Percentiles rank a stretch among this genome's conserved stretches.
These are phyloP conservation scores for Hyaloscypha variabilis DNA, from an alignment of 495 filamentous ascomycete genomes.

Conservation along the genomic window DNA sequence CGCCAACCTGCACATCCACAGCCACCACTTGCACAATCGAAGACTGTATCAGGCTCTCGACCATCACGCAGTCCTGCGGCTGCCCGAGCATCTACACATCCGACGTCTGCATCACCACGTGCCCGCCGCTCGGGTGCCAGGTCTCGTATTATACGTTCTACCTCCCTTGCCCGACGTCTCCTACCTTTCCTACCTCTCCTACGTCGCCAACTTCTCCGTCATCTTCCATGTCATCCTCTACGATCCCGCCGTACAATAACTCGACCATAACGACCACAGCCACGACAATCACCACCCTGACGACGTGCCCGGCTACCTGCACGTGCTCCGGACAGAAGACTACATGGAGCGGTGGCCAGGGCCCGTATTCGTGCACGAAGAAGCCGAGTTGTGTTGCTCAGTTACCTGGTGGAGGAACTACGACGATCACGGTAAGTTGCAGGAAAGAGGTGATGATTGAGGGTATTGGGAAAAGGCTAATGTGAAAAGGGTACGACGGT, in stretches of 20 bases:
- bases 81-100: constrained; percentile 8
- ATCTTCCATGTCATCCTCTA: background rate
- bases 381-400: constrained; percentile 12
- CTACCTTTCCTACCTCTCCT: background rate
- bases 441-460: no score
- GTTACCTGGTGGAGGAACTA: constrained; percentile 9
- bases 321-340: constrained; percentile 24
- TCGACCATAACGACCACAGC: constrained; percentile 5
- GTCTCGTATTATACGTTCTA: constrained; percentile 1
- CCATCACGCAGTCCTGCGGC: constrained; percentile 17
- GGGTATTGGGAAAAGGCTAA: no score
- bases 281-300: constrained; percentile 15
- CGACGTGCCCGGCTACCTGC: constrained; percentile 6
- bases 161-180: constrained; percentile 5
- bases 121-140: background rate
- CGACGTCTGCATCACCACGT: background rate
- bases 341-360: constrained; percentile 10
- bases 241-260: background rate
- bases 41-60: background rate
- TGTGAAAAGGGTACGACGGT: background rate
- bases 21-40: background rate
- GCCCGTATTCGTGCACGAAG: constrained; percentile 9
- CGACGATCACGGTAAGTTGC: constrained; percentile 3
- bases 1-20: background rate
- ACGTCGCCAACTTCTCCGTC: background rate